A percentile compares a stretch with the other conserved stretches of the same genome.
Conservation (phyloP, 2,329 filamentous ascomycete genomes). For the Acrocalymma vagum region DNA sequence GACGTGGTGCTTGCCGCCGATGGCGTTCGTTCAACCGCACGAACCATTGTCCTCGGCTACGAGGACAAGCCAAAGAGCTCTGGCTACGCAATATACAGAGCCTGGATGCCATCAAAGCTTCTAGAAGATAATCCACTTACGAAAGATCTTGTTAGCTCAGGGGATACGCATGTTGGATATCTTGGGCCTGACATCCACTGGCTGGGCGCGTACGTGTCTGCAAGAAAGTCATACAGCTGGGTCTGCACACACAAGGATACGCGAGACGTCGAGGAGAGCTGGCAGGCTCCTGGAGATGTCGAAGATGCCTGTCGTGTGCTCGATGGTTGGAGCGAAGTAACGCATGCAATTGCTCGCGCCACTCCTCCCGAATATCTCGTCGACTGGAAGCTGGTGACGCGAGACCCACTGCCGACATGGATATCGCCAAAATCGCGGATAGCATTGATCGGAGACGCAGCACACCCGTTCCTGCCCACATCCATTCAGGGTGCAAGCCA, state of each 20-base stretch:
- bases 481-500: constrained; percentile 62
- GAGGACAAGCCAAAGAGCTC: constrained; percentile 59
- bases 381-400: constrained; percentile 63
- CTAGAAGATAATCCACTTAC: constrained; percentile 38
- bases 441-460: constrained; percentile 60
- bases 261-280: constrained; percentile 32
- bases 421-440: constrained; percentile 56
- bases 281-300: constrained; percentile 31
- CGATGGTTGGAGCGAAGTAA: constrained; percentile 24
- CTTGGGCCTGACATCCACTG: constrained; percentile 41
- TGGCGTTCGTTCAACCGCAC: constrained; percentile 58
- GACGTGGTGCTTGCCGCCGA: constrained; percentile 62
- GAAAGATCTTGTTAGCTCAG: constrained; percentile 38
- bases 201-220: constrained; percentile 38
- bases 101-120: constrained; percentile 44
- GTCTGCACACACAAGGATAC: constrained; percentile 36
- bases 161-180: constrained; percentile 36
- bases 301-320: constrained; percentile 28
- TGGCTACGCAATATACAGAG: constrained; percentile 61
- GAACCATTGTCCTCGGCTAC: constrained; percentile 60
- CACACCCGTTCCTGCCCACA: constrained; percentile 62
- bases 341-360: constrained; percentile 32
- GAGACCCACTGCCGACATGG: constrained; percentile 62
- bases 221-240: constrained; percentile 38
- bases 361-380: constrained; percentile 44